phyloP scores from a whole-genome alignment of 495 filamentous ascomycete species.

The Penicillium angulare region DNA sequence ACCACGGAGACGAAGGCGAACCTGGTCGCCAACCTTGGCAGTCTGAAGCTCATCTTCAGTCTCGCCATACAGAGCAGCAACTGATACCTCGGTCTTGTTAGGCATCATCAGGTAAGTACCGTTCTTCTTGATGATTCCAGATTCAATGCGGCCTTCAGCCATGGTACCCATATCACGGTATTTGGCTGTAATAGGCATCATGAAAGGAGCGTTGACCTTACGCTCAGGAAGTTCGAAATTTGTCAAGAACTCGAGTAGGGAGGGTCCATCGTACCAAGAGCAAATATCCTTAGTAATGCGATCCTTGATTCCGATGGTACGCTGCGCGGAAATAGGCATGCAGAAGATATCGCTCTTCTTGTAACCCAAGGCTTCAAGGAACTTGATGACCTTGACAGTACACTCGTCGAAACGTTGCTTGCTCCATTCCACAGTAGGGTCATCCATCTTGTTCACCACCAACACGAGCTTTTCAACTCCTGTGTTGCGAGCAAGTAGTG shows the following conservation, averaged over 20 bases:
- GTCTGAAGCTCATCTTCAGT: slow-evolving; percentile 85
- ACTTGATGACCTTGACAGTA: slow-evolving; percentile 79
- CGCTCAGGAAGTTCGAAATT: slow-evolving; percentile 88
- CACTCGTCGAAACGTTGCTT: slow-evolving; percentile 90
- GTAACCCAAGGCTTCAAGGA: slow-evolving; percentile 89
- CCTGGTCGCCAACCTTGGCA: slow-evolving; percentile 90
- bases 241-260: slow-evolving; percentile 90
- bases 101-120: slow-evolving; percentile 88
- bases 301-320: slow-evolving; percentile 81
- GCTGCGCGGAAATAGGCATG: slow-evolving; percentile 95
- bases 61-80: slow-evolving; percentile 88
- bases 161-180: slow-evolving; percentile 98
- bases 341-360: slow-evolving; percentile 89
- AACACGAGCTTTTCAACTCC: slow-evolving; percentile 93
- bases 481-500: slow-evolving; percentile 95
- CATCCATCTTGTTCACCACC: slow-evolving; percentile 98
- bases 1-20: slow-evolving; percentile 86
- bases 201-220: slow-evolving; percentile 96
- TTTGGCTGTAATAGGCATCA: slow-evolving; percentile 96
- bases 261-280: slow-evolving; percentile 89
- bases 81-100: slow-evolving; percentile 73
- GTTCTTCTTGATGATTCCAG: slow-evolving; percentile 87
- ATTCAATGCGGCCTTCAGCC: slow-evolving; percentile 95
- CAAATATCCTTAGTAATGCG: slow-evolving; percentile 73
- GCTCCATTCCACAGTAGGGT: slow-evolving; percentile 92